Conservation (phyloP, 1,284 basidiomycete genomes). For the Tetrapyrgos nigripes region DNA sequence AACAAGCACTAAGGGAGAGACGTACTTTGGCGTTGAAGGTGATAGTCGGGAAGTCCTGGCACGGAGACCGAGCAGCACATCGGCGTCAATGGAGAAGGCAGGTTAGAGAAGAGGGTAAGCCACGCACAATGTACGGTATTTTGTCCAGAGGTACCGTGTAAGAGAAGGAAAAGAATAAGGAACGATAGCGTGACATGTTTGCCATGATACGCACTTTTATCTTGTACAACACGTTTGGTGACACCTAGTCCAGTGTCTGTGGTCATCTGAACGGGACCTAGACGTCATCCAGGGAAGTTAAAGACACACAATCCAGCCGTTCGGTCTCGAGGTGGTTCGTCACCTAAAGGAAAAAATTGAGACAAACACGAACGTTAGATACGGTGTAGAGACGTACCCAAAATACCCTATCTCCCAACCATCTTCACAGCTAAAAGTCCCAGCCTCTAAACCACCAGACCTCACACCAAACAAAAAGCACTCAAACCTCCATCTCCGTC, state of each 20-base stretch:
- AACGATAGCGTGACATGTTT: neutral
- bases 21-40: slow-evolving; percentile 58
- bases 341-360: slow-evolving; percentile 56
- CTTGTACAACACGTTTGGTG: slow-evolving; percentile 86
- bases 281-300: slow-evolving; percentile 86
- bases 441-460: too few species aligned
- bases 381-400: slow-evolving; percentile 52
- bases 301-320: slow-evolving; percentile 87
- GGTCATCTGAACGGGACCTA: slow-evolving; percentile 94
- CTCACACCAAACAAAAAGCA: slow-evolving; percentile 89
- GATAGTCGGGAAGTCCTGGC: slow-evolving; percentile 87
- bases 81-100: neutral
- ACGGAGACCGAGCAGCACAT: neutral
- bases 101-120: neutral
- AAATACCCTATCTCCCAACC: slow-evolving; percentile 55
- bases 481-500: slow-evolving; percentile 80
- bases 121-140: slow-evolving; percentile 75
- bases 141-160: slow-evolving; percentile 64
- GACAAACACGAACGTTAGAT: neutral
- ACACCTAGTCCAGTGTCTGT: slow-evolving; percentile 97
- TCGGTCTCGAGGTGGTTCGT: slow-evolving; percentile 89
- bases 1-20: neutral
- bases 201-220: slow-evolving; percentile 59
- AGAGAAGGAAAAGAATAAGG: neutral
- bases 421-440: neutral